Evolutionary conservation across 2,329 filamentous ascomycete species (phyloP), one percentile per base, ranked within the genome.

Genomic region (Xylaria sp.): DNA sequence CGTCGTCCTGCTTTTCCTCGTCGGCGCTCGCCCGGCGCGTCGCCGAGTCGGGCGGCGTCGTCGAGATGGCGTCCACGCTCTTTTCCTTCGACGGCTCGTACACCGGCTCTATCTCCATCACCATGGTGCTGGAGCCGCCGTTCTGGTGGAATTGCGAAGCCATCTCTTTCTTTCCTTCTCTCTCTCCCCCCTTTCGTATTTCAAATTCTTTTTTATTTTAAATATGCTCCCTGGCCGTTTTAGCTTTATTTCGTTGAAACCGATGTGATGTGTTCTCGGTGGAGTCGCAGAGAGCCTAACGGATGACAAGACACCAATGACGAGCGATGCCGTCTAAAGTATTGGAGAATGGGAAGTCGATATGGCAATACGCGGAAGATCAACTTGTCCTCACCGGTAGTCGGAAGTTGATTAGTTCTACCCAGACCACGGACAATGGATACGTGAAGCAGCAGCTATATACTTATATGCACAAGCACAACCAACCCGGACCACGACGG

Each of bases 1-100:
- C 55, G 41, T 54, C 58, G 23, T 67, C 55, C 43, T 58, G 58
- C 41, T 62, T 62, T 11, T 62, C 65, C 37, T 65, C 62, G 11
- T 65, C 63, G 7, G 63, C 43, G 35, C 63, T 60, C 3, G 53
- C 27, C 35, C 49, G 40, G 13, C 55, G 58, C 17, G 31, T 37
- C 17, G 44, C 53, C n/a, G 46, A 19, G 15, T 48, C 25, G 7
- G 13, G n/a, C n/a, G 46, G 35, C 27, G 43, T 29, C 25, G 23
- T 21, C 25, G 44, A 29, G 21, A 41, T 15, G 10, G 13, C 37
- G 2, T 38, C 54, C 11, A 7, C 27, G 54, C 33, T 41, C 25
- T 53, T 48, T 9, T 44, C 58, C 15, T 59, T 38, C 23, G 47
- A 31, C 3, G 49, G 54, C 13, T 46, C 13, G 47, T 29, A 57